phyloP scores from a whole-genome alignment of 768 basidiomycete genomes.

The Naganishia kalamii region DNA sequence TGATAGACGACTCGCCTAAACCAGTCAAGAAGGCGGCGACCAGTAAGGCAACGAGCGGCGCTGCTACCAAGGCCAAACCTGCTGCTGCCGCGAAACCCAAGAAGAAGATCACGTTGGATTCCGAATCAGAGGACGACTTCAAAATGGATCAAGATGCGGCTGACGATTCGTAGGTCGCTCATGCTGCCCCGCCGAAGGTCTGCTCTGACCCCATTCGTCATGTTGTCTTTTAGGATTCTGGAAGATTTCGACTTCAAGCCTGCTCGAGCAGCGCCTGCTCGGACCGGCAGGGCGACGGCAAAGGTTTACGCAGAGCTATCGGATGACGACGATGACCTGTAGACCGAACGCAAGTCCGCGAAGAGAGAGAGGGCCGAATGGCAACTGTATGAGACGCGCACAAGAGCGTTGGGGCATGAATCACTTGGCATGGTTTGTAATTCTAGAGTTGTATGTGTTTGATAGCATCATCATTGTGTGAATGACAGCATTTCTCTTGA shows the following conservation, averaged over 20 bases:
- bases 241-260: constrained; percentile 15
- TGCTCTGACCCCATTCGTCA: not conserved
- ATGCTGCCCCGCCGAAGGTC: not conserved
- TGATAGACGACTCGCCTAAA: not conserved
- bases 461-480: constrained; percentile 7
- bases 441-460: constrained; percentile 10
- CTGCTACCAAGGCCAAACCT: constrained; percentile 31
- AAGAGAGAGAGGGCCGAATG: not conserved
- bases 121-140: constrained; percentile 19
- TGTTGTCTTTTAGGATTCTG: not conserved
- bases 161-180: constrained; percentile 1
- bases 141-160: constrained; percentile 53
- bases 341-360: not conserved
- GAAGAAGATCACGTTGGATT: constrained; percentile 21
- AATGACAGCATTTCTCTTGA: not conserved
- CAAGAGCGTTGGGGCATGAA: no score
- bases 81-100: constrained; percentile 26
- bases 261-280: not conserved
- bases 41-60: constrained; percentile 25
- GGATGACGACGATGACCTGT: constrained; percentile 27
- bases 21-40: constrained; percentile 22
- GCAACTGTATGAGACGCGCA: no score
- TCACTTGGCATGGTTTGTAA: not conserved
- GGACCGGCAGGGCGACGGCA: not conserved
- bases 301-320: constrained; percentile 4